These are phyloP conservation scores for Globisporangium paddicum DNA, from an alignment of 352 stramenopile genomes.

Conservation along the genomic window DNA sequence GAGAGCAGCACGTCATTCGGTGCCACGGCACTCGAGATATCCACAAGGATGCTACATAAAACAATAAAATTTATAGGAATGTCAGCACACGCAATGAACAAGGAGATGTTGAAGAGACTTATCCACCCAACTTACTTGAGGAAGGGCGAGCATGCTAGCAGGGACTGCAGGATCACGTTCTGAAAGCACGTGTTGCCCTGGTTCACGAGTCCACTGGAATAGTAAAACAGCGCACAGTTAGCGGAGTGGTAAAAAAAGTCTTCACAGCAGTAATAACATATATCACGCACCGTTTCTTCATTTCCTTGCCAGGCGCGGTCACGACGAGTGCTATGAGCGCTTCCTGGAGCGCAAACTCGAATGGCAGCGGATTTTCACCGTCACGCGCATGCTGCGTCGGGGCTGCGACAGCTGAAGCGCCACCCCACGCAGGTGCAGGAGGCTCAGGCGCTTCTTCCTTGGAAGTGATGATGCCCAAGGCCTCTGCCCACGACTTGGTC, in stretches of 20 bases:
- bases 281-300: constrained; percentile 65
- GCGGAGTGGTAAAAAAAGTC: no score
- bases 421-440: constrained; percentile 28
- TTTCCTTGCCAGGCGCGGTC: constrained; percentile 59
- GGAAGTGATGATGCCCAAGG: constrained; percentile 31
- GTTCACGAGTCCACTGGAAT: constrained; percentile 54
- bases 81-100: no score
- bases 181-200: constrained; percentile 88
- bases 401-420: constrained; percentile 9
- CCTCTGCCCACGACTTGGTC: constrained; percentile 59
- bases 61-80: no score
- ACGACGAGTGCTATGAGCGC: constrained; percentile 52
- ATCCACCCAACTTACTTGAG: constrained; percentile 62
- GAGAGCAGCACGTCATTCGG: constrained; percentile 40
- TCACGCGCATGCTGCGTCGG: constrained; percentile 2
- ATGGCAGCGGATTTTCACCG: constrained; percentile 22
- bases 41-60: constrained; percentile 45
- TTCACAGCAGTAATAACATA: no score
- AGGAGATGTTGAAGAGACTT: not conserved
- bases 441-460: constrained; percentile 10
- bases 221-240: not conserved
- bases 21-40: constrained; percentile 48
- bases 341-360: constrained; percentile 67
- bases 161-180: constrained; percentile 84
- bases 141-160: constrained; percentile 72